These are phyloP conservation scores for Leishmania tarentolae DNA, from an alignment of 208 protist genomes.

Conservation along the genomic window DNA sequence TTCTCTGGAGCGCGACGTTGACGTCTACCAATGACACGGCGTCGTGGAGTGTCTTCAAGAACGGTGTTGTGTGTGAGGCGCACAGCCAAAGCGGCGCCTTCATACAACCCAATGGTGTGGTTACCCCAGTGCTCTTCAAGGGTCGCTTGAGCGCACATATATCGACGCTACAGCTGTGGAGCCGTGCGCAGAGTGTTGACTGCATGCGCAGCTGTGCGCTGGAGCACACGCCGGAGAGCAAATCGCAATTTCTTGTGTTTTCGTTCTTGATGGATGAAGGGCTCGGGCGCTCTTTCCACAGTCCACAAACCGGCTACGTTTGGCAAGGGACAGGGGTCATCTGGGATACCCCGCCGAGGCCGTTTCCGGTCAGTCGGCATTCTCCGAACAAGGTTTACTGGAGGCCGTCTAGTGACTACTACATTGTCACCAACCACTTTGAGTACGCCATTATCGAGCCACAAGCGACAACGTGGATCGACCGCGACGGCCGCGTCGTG, in stretches of 20 bases:
- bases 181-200: conserved; percentile 42
- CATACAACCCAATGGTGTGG: conserved; percentile 29
- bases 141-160: conserved; percentile 37
- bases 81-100: conserved; percentile 51
- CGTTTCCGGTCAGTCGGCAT: conserved; percentile 30
- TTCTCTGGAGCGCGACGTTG: conserved; percentile 78
- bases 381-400: conserved; percentile 30
- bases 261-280: conserved; percentile 76
- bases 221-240: conserved; percentile 19
- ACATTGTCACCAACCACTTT: conserved; percentile 67
- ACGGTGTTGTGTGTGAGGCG: conserved; percentile 55
- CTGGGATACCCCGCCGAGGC: conserved; percentile 53
- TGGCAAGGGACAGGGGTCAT: conserved; percentile 49
- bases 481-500: conserved; percentile 57
- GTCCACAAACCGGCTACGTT: conserved; percentile 33
- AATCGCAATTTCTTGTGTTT: conserved; percentile 53
- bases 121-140: conserved; percentile 23
- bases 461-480: conserved; percentile 79
- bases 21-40: conserved; percentile 57
- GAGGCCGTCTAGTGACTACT: conserved; percentile 53
- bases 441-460: conserved; percentile 78
- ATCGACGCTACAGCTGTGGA: conserved; percentile 56
- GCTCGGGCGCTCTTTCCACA: conserved; percentile 64
- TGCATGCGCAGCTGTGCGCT: conserved; percentile 50
- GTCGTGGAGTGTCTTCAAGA: conserved; percentile 73